A percentile compares a stretch with the other conserved stretches of the same genome.
phyloP scores from a whole-genome alignment of 2,329 filamentous ascomycete genomes.

The Capronia epimyces region DNA sequence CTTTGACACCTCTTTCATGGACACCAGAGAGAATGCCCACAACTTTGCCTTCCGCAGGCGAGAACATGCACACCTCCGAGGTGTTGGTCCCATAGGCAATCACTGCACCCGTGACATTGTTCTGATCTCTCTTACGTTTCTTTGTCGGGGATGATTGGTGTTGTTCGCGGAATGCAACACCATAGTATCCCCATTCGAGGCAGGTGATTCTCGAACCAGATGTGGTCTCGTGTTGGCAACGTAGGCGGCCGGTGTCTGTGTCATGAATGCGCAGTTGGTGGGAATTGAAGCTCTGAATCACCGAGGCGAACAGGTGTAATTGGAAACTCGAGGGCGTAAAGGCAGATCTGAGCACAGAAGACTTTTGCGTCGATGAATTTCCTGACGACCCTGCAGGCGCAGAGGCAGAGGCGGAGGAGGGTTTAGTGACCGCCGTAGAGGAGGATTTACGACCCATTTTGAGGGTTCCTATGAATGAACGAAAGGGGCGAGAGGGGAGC shows the following conservation, averaged over 20 bases:
- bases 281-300: constrained; percentile 49
- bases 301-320: constrained; percentile 50
- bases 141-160: constrained; percentile 39
- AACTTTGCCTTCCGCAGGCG: constrained; percentile 44
- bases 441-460: constrained; percentile 46
- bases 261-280: constrained; percentile 51
- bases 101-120: constrained; percentile 40
- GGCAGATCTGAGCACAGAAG: constrained; percentile 46
- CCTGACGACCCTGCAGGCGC: constrained; percentile 35
- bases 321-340: constrained; percentile 49
- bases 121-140: constrained; percentile 46
- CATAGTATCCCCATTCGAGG: constrained; percentile 48
- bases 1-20: constrained; percentile 45
- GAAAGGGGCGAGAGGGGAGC: constrained; percentile 2
- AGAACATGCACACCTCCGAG: constrained; percentile 48
- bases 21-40: constrained; percentile 42
- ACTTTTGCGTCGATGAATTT: constrained; percentile 36
- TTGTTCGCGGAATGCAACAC: constrained; percentile 31
- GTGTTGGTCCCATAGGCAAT: constrained; percentile 47
- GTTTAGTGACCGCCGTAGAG: constrained; percentile 41
- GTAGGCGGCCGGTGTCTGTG: constrained; percentile 45
- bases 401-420: constrained; percentile 41
- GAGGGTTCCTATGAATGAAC: constrained; percentile 1
- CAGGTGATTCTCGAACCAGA: constrained; percentile 46
- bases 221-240: constrained; percentile 46